These are phyloP conservation scores for Termitomyces sp. DNA, from an alignment of 768 basidiomycete genomes.

Conservation along the genomic window DNA sequence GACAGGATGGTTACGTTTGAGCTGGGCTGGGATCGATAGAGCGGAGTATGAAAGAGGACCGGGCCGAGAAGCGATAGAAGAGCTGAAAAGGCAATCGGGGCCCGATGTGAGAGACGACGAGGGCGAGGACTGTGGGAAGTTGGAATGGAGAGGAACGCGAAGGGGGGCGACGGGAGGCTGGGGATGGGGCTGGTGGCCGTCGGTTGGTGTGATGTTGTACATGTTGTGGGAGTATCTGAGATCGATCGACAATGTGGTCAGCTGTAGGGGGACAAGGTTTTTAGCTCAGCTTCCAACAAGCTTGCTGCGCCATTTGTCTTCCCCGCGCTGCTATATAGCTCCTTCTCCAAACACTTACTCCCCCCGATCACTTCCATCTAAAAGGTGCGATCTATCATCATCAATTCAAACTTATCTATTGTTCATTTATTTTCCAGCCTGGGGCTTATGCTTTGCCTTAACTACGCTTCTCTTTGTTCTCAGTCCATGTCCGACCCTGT, in stretches of 20 bases:
- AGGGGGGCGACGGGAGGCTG: background rate
- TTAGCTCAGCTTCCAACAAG: conserved; percentile 6
- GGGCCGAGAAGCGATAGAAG: conserved; percentile 13
- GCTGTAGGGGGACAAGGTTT: conserved; percentile 11
- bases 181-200: background rate
- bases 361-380: conserved; percentile 21
- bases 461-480: conserved; percentile 3
- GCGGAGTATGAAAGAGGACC: conserved; percentile 3
- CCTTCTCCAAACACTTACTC: background rate
- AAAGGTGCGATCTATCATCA: too few species aligned
- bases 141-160: too few species aligned
- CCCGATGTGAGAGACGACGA: background rate
- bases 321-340: background rate
- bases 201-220: conserved; percentile 2
- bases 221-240: conserved; percentile 14
- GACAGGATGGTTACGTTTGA: background rate
- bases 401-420: conserved; percentile 1
- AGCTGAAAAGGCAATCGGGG: conserved; percentile 8
- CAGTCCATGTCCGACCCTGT: conserved; percentile 20
- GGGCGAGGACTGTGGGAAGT: too few species aligned
- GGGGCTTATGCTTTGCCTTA: conserved; percentile 7
- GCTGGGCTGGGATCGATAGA: conserved; percentile 4
- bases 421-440: background rate
- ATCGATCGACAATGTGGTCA: conserved; percentile 15
- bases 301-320: background rate